Percentiles rank a stretch among this genome's conserved stretches.
Conservation (phyloP, 2,329 filamentous ascomycete genomes). For the Botrytis elliptica region DNA sequence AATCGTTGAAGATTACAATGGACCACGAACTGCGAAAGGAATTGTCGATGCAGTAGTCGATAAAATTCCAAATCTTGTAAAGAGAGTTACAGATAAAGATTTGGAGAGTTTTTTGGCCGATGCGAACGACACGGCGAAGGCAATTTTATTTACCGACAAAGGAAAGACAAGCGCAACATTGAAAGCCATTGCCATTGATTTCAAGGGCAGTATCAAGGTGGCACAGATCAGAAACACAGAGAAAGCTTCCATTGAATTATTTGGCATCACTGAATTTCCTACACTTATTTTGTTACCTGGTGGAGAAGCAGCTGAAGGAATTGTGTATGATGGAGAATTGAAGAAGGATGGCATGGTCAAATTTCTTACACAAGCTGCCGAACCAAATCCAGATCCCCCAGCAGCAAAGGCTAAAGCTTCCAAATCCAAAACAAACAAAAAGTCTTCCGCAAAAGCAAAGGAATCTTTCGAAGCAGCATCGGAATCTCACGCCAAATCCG, state of each 20-base stretch:
- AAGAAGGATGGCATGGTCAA: constrained; percentile 79
- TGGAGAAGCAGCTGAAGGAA: constrained; percentile 60
- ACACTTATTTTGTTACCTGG: constrained; percentile 77
- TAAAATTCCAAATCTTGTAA: constrained; percentile 90
- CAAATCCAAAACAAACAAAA: constrained; percentile 41
- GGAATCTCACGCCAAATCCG: constrained; percentile 50
- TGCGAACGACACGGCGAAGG: constrained; percentile 72
- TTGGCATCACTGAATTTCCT: constrained; percentile 75
- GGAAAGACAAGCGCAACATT: constrained; percentile 80
- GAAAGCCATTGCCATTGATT: constrained; percentile 86
- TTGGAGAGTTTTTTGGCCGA: constrained; percentile 70
- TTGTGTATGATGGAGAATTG: constrained; percentile 78
- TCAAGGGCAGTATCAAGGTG: constrained; percentile 73
- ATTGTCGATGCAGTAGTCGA: constrained; percentile 84
- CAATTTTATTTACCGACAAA: constrained; percentile 91
- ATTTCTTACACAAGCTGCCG: constrained; percentile 76
- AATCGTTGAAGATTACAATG: constrained; percentile 86
- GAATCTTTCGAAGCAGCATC: constrained; percentile 52
- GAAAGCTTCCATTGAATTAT: constrained; percentile 65
- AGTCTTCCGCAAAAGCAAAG: constrained; percentile 43
- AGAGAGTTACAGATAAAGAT: constrained; percentile 75
- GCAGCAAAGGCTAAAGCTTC: constrained; percentile 46
- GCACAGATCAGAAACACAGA: constrained; percentile 73
- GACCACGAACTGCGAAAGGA: constrained; percentile 74
- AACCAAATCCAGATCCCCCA: constrained; percentile 76